Base-by-base conservation (phyloP, 495 filamentous ascomycete species). In the Copromyces sp. region DNA sequence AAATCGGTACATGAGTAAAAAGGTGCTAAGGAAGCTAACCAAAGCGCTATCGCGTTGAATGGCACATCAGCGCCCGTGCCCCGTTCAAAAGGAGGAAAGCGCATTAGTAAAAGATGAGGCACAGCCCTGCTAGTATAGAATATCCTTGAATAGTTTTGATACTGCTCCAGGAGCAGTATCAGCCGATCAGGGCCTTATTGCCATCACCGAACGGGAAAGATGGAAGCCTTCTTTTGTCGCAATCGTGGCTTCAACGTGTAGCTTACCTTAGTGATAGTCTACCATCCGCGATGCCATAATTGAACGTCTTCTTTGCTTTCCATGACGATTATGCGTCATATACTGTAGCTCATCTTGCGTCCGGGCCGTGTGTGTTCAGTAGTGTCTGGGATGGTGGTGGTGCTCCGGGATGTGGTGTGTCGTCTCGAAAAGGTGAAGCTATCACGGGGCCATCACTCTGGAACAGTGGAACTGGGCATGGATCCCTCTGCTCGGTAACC, bases 161-260 rank as follows among this genome's bases (percentile, higher is more conserved):
- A n/a, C n/a, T n/a, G n/a, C n/a, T n/a, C n/a, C n/a, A n/a, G n/a
- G n/a, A n/a, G n/a, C n/a, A n/a, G n/a, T n/a, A n/a, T n/a, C n/a
- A n/a, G n/a, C n/a, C n/a, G n/a, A n/a, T n/a, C n/a, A n/a, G n/a
- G n/a, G n/a, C n/a, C n/a, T 73, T 78, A 75, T 74, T 72, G 74
- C 59, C 74, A 37, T 71, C 45, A 73, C 68, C 24, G 61, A 32
- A 53, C 39, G 69, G n/a, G 37, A 40, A 69, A 42, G 44, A 29
- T 61, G 68, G 70, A 73, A 69, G 29, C 12, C 53, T 32, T 32
- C 24, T 35, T 53, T 65, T 17, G 29, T 65, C 29, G 29, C 53
- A 65, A 75, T 77, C 70, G 78, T 79, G 78, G 78, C 77, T 78
- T 75, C 73, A 75, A 74, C 72, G 72, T 77, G 53, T 75, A 47